These are phyloP conservation scores for Colletotrichum orchidophilum DNA, from an alignment of 2,329 filamentous ascomycete genomes.

Conservation along the genomic window DNA sequence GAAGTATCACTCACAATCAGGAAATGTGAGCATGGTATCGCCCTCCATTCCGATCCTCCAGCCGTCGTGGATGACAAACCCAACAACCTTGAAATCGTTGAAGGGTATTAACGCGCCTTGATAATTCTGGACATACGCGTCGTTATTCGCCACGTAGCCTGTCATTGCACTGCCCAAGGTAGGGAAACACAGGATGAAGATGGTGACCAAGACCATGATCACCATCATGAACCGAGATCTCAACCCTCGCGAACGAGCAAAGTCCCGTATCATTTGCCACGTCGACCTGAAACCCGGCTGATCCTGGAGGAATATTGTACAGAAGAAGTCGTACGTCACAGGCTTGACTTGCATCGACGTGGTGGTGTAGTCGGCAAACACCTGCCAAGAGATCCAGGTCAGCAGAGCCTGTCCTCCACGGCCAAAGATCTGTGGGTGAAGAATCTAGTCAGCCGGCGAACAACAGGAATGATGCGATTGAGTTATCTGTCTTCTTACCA, in stretches of 20 bases:
- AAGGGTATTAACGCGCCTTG: constrained; percentile 34
- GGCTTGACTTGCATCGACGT: constrained; percentile 38
- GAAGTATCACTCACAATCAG: neutral
- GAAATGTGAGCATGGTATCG: constrained; percentile 29
- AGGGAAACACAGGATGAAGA: constrained; percentile 41
- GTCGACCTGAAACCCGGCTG: constrained; percentile 36
- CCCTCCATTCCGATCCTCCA: constrained; percentile 33
- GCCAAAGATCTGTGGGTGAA: constrained; percentile 38
- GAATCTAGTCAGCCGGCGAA: neutral
- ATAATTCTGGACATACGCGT: constrained; percentile 36
- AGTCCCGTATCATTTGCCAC: constrained; percentile 33
- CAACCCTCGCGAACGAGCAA: constrained; percentile 33
- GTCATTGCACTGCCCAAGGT: constrained; percentile 42
- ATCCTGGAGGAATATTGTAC: constrained; percentile 36
- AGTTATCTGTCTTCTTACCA: constrained; percentile 35
- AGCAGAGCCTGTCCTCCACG: constrained; percentile 40
- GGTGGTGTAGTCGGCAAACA: constrained; percentile 39
- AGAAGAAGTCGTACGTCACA: constrained; percentile 41
- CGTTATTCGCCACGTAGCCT: constrained; percentile 38
- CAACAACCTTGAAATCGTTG: constrained; percentile 29
- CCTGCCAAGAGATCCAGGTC: constrained; percentile 40
- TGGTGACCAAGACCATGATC: constrained; percentile 38
- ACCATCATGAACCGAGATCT: constrained; percentile 36
- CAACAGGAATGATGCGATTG: no score
- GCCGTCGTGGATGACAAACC: constrained; percentile 39